Evolutionary conservation across 164 flowering plant species (phyloP).

Genomic region (Taxillus chinensis): DNA sequence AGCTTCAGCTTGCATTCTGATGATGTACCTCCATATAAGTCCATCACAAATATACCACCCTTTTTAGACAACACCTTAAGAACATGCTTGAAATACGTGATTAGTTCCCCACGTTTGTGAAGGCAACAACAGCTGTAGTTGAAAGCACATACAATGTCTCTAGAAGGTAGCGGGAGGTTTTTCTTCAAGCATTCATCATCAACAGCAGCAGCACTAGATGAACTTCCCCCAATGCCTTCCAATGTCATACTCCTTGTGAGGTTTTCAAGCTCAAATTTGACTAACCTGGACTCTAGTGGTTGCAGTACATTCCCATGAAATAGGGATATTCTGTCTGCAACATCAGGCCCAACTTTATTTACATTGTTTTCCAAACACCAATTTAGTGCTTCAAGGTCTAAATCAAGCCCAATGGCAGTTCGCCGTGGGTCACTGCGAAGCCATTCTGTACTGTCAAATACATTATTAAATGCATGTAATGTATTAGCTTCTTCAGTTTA

Average conservation of each 20-base stretch:
- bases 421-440: slow-evolving; percentile 69
- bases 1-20: slow-evolving; percentile 64
- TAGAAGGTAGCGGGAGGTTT: slow-evolving; percentile 36
- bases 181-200: slow-evolving; percentile 18
- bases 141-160: slow-evolving; percentile 91
- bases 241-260: slow-evolving; percentile 23
- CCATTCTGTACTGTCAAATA: slow-evolving; percentile 71
- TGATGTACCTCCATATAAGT: slow-evolving; percentile 88
- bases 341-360: slow-evolving; percentile 56
- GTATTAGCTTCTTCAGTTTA: background rate
- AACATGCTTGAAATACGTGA: slow-evolving; percentile 76
- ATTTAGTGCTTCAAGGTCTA: slow-evolving; percentile 76
- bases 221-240: slow-evolving; percentile 7
- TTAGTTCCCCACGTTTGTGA: slow-evolving; percentile 59
- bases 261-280: slow-evolving; percentile 28
- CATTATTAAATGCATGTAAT: background rate
- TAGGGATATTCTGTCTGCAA: slow-evolving; percentile 61
- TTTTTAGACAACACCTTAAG: slow-evolving; percentile 46
- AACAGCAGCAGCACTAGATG: slow-evolving; percentile 13
- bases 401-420: slow-evolving; percentile 82
- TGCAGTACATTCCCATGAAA: slow-evolving; percentile 89
- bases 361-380: slow-evolving; percentile 88
- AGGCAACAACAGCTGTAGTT: slow-evolving; percentile 97
- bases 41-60: slow-evolving; percentile 96
- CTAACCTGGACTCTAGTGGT: slow-evolving; percentile 52